These are phyloP conservation scores for Ceratopteris richardii DNA, from an alignment of 75 land plant species.

Conservation along the genomic window DNA sequence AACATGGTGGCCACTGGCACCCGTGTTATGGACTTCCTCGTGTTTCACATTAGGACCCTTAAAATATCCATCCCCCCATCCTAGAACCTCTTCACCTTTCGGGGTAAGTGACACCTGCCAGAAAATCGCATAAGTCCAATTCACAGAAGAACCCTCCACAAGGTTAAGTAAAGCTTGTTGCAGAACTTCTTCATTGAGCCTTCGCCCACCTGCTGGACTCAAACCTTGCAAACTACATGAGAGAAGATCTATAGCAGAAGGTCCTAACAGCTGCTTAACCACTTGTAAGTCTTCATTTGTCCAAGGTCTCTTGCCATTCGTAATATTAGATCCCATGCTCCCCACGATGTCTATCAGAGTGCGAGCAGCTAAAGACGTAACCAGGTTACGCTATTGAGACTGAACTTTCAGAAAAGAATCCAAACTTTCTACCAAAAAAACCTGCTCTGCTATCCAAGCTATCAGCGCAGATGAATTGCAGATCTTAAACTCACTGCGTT, in stretches of 20 bases:
- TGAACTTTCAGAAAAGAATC: no score
- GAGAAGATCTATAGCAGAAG: slow-evolving; percentile 11
- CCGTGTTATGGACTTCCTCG: slow-evolving; percentile 15
- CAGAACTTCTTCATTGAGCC: slow-evolving; percentile 35
- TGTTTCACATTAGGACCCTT: slow-evolving; percentile 42
- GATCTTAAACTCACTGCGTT: no score
- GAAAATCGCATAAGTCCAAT: slow-evolving; percentile 89
- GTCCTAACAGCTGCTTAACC: slow-evolving; percentile 31
- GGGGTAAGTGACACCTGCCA: slow-evolving; percentile 59
- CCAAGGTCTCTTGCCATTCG: slow-evolving; percentile 5
- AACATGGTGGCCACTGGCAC: slow-evolving; percentile 7
- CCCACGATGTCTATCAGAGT: no score
- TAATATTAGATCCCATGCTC: no score
- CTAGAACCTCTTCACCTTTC: slow-evolving; percentile 10
- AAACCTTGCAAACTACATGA: slow-evolving; percentile 17
- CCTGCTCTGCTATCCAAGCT: no score
- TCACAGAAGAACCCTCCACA: slow-evolving; percentile 30
- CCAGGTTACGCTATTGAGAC: no score
- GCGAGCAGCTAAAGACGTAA: no score
- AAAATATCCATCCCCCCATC: slow-evolving; percentile 95
- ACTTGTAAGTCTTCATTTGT: slow-evolving; percentile 16
- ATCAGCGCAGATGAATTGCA: no score
- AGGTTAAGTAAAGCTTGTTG: slow-evolving; percentile 65
- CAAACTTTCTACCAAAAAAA: no score
- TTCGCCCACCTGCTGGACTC: slow-evolving; percentile 16